Percentiles rank a stretch among this genome's conserved stretches.
Evolutionary conservation across 345 rosid genomes (phyloP).

Genomic region (Gossypium rotundifolium): DNA sequence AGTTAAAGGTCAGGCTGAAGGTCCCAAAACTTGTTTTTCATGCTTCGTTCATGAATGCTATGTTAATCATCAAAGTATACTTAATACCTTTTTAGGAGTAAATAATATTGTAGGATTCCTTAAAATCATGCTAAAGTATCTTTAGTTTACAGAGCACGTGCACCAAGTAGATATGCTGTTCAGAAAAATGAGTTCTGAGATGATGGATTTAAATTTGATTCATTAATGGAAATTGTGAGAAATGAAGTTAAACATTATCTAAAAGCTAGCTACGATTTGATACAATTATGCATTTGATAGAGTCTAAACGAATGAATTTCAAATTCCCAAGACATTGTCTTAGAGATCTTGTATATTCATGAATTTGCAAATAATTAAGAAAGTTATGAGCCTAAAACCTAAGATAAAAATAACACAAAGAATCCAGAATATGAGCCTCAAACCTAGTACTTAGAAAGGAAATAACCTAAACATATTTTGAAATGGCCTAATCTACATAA

Average conservation of each 20-base stretch:
- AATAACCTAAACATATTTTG: background rate
- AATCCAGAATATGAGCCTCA: background rate
- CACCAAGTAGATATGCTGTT: background rate
- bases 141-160: background rate
- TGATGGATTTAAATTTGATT: no score
- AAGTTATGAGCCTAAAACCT: background rate
- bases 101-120: background rate
- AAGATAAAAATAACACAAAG: background rate
- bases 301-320: no score
- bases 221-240: no score
- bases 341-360: no score
- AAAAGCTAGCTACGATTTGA: no score
- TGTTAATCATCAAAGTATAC: background rate
- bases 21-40: background rate
- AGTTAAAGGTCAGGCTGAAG: constrained; percentile 51
- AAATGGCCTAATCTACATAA: background rate
- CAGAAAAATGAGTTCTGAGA: no score
- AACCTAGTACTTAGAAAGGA: background rate
- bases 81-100: background rate
- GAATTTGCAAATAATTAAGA: no score
- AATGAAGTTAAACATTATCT: no score
- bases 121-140: background rate
- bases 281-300: no score
- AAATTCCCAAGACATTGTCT: no score
- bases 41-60: background rate